Evolutionary conservation across 108 stramenopile species (phyloP).

Genomic region (Tribonema minus): DNA sequence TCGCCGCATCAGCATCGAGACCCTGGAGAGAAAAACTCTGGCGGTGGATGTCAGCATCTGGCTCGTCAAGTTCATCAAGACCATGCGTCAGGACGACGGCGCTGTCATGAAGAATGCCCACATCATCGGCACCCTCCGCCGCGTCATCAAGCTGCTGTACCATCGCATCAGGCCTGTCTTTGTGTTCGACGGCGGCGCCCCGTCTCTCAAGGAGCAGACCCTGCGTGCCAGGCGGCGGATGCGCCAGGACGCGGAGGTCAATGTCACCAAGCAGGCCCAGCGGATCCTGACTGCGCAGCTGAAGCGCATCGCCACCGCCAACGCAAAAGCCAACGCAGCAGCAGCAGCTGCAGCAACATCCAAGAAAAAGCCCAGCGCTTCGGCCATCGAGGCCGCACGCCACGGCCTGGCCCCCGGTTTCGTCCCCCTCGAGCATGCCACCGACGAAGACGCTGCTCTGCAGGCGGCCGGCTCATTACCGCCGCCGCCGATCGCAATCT

Average conservation of each 20-base stretch:
- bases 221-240: conserved; percentile 58
- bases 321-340: too few relatives aligned
- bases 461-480: too few relatives aligned
- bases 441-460: too few relatives aligned
- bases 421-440: too few relatives aligned
- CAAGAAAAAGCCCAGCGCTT: too few relatives aligned
- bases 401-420: too few relatives aligned
- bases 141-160: conserved; percentile 84
- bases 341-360: too few relatives aligned
- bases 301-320: too few relatives aligned
- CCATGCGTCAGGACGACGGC: conserved; percentile 88
- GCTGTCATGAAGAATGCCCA: conserved; percentile 77
- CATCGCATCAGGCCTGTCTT: conserved; percentile 91
- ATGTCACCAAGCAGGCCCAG: conserved; percentile 50
- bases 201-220: conserved; percentile 80
- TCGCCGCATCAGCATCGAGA: conserved; percentile 89
- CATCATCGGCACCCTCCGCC: conserved; percentile 81
- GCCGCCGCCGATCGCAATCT: too few relatives aligned
- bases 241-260: conserved; percentile 52
- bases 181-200: conserved; percentile 92
- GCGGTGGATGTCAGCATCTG: conserved; percentile 78
- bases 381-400: too few relatives aligned
- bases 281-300: conserved; percentile 49
- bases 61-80: conserved; percentile 94
- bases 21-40: conserved; percentile 82